phyloP scores from a whole-genome alignment of 2,329 filamentous ascomycete genomes.

The Penicillium brasilianum region DNA sequence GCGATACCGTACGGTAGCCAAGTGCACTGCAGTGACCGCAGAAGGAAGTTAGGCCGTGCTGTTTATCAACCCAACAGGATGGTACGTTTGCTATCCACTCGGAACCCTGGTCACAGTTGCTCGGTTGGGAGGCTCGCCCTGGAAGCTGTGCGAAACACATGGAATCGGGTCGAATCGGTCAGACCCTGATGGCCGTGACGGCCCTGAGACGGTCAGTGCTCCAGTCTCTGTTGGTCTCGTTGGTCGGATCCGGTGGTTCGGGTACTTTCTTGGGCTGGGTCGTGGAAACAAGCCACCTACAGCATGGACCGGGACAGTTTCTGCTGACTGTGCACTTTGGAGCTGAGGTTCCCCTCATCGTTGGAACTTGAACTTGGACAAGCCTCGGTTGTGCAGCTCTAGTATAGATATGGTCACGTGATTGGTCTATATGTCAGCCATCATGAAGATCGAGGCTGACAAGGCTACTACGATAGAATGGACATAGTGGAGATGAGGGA shows the following conservation, averaged over 20 bases:
- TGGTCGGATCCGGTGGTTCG: not conserved
- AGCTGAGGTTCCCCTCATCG: not conserved
- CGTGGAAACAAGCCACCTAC: not conserved
- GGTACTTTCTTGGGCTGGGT: not conserved
- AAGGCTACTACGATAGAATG: not conserved
- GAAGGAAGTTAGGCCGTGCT: not conserved
- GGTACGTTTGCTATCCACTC: not conserved
- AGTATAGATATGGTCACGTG: not conserved
- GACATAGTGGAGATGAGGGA: not conserved
- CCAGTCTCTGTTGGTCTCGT: not conserved
- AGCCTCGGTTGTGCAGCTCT: no score
- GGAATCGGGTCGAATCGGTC: conserved; percentile 14
- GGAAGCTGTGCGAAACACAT: conserved; percentile 10
- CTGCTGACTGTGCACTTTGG: not conserved
- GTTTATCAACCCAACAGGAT: not conserved
- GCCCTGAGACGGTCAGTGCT: conserved; percentile 5
- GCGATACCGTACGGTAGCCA: not conserved
- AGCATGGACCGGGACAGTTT: not conserved
- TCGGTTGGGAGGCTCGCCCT: not conserved
- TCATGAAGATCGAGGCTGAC: not conserved
- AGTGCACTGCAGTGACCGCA: not conserved
- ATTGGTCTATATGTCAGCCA: not conserved
- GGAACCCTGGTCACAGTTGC: not conserved
- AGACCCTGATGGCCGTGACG: not conserved
- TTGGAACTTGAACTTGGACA: not conserved